Evolutionary conservation across 306 rosid species (phyloP).

Genomic region (Pyrus bretschneideri): DNA sequence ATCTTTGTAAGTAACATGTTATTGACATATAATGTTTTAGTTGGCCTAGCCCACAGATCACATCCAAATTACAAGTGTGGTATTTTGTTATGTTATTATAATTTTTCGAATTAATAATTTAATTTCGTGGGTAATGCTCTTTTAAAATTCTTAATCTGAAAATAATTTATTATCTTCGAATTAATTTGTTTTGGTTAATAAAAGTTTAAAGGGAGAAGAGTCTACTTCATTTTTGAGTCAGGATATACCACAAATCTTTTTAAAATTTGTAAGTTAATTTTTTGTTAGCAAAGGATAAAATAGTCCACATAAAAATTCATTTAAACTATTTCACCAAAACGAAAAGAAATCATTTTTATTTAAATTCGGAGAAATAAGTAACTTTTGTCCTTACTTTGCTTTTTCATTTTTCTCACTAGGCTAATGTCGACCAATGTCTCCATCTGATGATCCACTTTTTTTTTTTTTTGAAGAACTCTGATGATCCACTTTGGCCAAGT

Average conservation of each 20-base stretch:
- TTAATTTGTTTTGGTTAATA: too few species aligned
- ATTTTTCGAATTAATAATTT: not conserved
- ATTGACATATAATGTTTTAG: not conserved
- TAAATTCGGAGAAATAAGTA: not conserved
- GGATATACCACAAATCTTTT: too few species aligned
- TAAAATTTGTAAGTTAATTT: too few species aligned
- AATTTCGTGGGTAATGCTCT: not conserved
- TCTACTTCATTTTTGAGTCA: too few species aligned
- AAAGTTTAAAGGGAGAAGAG: too few species aligned
- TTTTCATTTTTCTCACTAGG: too few species aligned
- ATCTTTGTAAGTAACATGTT: too few species aligned
- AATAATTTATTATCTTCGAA: not conserved
- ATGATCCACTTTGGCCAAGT: not conserved
- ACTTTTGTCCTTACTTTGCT: not conserved
- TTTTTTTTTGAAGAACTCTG: too few species aligned
- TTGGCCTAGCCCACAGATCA: not conserved
- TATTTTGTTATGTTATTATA: not conserved
- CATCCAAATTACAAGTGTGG: not conserved
- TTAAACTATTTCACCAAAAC: too few species aligned
- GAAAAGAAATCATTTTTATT: not conserved
- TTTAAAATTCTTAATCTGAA: not conserved
- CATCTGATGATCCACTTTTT: slow-evolving; percentile 1
- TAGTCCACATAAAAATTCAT: too few species aligned
- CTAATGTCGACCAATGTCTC: not conserved
- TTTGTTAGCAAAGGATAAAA: too few species aligned